A percentile compares a stretch with the other conserved stretches of the same genome.
Evolutionary conservation across 2,329 filamentous ascomycete species (phyloP).

Genomic region (Bipolaris victoriae): DNA sequence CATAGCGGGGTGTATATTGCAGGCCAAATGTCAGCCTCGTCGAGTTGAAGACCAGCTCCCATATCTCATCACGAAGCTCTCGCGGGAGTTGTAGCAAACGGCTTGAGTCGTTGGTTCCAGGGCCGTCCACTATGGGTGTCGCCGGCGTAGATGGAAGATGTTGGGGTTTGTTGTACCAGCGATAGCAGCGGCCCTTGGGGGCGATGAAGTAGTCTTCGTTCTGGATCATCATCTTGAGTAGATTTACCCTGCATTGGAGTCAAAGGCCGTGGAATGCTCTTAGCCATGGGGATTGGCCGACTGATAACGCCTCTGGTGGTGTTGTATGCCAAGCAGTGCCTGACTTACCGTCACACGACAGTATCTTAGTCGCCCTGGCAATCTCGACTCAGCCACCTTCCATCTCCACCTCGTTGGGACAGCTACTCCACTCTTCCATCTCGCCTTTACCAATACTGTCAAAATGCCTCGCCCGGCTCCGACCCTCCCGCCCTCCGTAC

Average conservation of each 20-base stretch:
- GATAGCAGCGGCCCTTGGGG: conserved; percentile 12
- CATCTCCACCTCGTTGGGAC: conserved; percentile 19
- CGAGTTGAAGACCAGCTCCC: conserved; percentile 20
- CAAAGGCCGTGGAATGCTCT: conserved; percentile 7
- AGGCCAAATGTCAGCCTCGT: conserved; percentile 22
- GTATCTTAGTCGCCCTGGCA: conserved; percentile 12
- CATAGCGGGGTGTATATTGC: conserved; percentile 21
- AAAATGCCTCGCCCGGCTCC: conserved; percentile 17
- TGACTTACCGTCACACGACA: conserved; percentile 18
- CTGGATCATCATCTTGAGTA: conserved; percentile 19
- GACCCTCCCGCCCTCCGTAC: conserved; percentile 11
- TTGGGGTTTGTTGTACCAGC: conserved; percentile 14
- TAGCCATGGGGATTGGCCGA: conserved; percentile 15
- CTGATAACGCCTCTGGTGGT: conserved; percentile 15
- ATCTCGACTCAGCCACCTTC: conserved; percentile 19
- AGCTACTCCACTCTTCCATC: conserved; percentile 15
- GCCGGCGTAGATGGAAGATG: conserved; percentile 4
- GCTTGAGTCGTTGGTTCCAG: conserved; percentile 10
- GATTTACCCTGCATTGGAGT: conserved; percentile 9
- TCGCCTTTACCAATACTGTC: conserved; percentile 16
- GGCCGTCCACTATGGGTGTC: conserved; percentile 8
- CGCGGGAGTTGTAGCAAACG: conserved; percentile 16
- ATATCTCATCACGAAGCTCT: conserved; percentile 23
- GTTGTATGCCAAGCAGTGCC: conserved; percentile 12
- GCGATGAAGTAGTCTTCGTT: conserved; percentile 18